Percentiles rank a stretch among this genome's conserved stretches.
These are phyloP conservation scores for Colletotrichum sp. DNA, from an alignment of 2,329 filamentous ascomycete genomes.

Conservation along the genomic window DNA sequence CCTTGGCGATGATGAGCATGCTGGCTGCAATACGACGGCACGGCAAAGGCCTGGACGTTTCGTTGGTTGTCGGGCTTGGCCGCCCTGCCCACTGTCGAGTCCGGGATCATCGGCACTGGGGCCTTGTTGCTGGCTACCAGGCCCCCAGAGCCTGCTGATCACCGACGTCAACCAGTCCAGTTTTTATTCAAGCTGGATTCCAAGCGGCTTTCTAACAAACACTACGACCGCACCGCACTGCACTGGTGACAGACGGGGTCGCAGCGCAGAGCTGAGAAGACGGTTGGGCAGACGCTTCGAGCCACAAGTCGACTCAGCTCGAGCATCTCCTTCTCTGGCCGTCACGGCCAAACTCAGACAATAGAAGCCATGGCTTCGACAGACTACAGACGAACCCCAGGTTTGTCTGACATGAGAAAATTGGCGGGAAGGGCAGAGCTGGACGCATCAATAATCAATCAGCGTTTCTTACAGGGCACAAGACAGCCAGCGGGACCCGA, in stretches of 20 bases:
- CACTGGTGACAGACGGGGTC: not conserved
- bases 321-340: not conserved
- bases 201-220: not conserved
- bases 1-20: not conserved
- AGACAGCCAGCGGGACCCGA: not conserved
- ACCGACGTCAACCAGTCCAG: slow-evolving; percentile 17
- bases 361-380: not conserved
- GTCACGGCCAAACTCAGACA: not conserved
- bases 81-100: not conserved
- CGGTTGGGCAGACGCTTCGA: not conserved
- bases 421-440: not conserved
- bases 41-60: not conserved
- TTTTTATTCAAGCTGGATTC: not conserved
- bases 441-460: not conserved
- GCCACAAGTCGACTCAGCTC: not conserved
- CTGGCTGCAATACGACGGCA: not conserved
- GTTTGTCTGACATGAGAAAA: not conserved
- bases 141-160: slow-evolving; percentile 3
- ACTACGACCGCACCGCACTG: not conserved
- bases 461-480: not conserved
- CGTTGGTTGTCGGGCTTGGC: not conserved
- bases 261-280: not conserved
- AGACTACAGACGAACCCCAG: not conserved
- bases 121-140: not conserved
- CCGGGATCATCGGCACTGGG: slow-evolving; percentile 9